These are phyloP conservation scores for Entamoeba invadens DNA, from an alignment of 208 protist species.

Conservation along the genomic window DNA sequence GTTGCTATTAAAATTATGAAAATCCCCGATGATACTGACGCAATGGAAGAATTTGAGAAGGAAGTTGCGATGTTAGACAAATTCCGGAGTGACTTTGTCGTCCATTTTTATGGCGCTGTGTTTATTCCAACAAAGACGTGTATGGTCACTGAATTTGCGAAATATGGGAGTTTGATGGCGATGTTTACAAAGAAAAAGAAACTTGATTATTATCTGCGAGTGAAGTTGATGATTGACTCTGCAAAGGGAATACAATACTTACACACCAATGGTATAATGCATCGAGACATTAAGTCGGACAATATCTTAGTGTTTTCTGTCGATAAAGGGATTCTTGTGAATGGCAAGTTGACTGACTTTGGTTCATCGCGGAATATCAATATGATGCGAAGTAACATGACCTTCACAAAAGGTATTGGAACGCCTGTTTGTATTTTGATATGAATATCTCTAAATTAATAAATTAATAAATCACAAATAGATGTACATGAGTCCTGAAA, in stretches of 20 bases:
- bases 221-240: not conserved
- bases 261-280: not conserved
- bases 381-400: not conserved
- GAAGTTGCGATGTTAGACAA: conserved; percentile 30
- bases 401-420: not conserved
- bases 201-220: not conserved
- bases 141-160: conserved; percentile 42
- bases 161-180: conserved; percentile 13
- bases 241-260: conserved; percentile 6
- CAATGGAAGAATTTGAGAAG: conserved; percentile 25
- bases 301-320: conserved; percentile 1
- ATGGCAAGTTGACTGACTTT: conserved; percentile 11
- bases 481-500: conserved; percentile 43
- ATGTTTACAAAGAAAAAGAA: not conserved
- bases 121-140: conserved; percentile 32
- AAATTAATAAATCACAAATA: too few species aligned
- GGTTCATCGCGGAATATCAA: not conserved
- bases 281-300: conserved; percentile 8
- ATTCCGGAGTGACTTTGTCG: conserved; percentile 37
- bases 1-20: not conserved
- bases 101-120: conserved; percentile 45
- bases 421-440: too few species aligned
- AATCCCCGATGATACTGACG: not conserved
- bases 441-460: too few species aligned
- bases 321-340: not conserved